Evolutionary conservation across 768 basidiomycete species (phyloP).

Genomic region (Galerina sulciceps): DNA sequence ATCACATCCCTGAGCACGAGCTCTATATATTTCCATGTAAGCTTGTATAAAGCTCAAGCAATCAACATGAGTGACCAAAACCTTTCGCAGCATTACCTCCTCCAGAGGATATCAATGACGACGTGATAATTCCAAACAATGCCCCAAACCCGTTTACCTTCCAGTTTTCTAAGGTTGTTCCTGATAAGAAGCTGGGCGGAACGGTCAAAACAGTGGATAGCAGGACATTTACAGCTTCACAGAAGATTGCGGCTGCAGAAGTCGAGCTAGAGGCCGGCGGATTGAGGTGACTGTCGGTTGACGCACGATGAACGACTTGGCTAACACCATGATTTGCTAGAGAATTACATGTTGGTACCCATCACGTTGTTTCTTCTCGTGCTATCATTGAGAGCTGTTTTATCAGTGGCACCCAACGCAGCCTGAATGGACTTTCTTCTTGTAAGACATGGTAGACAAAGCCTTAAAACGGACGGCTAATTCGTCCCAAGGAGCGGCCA

Average conservation of each 20-base stretch:
- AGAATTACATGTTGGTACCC: slow-evolving; percentile 54
- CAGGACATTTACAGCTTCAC: slow-evolving; percentile 52
- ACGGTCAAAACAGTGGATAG: slow-evolving; percentile 65
- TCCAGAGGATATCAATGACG: slow-evolving; percentile 39
- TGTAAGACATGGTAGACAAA: slow-evolving; percentile 36
- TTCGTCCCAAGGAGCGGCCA: slow-evolving; percentile 47
- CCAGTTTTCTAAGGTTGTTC: slow-evolving; percentile 49
- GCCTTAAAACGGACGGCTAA: background rate
- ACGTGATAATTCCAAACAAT: slow-evolving; percentile 53
- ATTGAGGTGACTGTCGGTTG: slow-evolving; percentile 46
- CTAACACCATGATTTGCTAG: slow-evolving; percentile 24
- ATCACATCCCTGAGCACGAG: slow-evolving; percentile 55
- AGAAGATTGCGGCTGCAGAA: slow-evolving; percentile 60
- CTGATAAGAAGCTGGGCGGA: slow-evolving; percentile 53
- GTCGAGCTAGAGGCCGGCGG: slow-evolving; percentile 64
- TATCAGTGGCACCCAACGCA: slow-evolving; percentile 73
- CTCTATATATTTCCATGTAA: slow-evolving; percentile 56
- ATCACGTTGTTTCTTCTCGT: background rate
- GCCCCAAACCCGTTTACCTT: slow-evolving; percentile 59
- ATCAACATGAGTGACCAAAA: background rate
- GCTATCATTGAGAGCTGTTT: background rate
- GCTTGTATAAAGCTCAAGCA: background rate
- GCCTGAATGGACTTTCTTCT: slow-evolving; percentile 67
- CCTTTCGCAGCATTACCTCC: slow-evolving; percentile 40
- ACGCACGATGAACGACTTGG: background rate